Evolutionary conservation across 164 flowering plant genomes (phyloP), one percentile per base, ranked within the genome.

Genomic region (Chimonanthus praecox): DNA sequence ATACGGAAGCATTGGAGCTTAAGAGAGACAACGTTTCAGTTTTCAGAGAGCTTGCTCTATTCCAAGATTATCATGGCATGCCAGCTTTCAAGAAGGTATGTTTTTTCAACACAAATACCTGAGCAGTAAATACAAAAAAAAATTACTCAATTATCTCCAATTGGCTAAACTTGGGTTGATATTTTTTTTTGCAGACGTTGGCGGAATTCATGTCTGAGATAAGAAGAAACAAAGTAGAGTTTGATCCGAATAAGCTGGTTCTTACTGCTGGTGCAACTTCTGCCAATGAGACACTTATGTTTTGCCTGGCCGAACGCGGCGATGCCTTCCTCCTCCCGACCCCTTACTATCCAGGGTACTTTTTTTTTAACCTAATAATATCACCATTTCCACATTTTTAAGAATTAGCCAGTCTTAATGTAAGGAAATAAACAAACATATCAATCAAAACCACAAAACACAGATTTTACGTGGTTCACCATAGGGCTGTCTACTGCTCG

Each of bases 181-280:
- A 54, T 8, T 44, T 50, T 13, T 13, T 20, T 44, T 58, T 72
- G 44, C 89, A 93, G 94, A 93, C 94, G 71, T 46, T 92, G 73
- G 91, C 78, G 1, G 84, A 85, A 13, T 94, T 90, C 83, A 88
- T 94, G 96, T 71, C 85, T 0, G 87, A 89, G 73, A 83, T 87
- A 7, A 82, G 97, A 83, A 94, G 87, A 44, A 80, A 91, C 85
- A 88, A 82, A 81, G 94, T 88, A 1, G 78, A 66, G 43, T 90
- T 94, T 47, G 85, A 92, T 61, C 87, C 92, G 0, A 80, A 75
- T 77, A 84, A 89, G 8, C 75, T 92, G 0, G 94, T 94, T 47
- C 90, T 94, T 73, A 88, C 92, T 1, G 97, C 94, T 48, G 98
- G 98, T 33, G 88, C 98, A 49, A 94, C 98, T 63, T 87, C 97